Evolutionary conservation across 2,329 filamentous ascomycete genomes (phyloP).

Genomic region (Penicillium sp.): DNA sequence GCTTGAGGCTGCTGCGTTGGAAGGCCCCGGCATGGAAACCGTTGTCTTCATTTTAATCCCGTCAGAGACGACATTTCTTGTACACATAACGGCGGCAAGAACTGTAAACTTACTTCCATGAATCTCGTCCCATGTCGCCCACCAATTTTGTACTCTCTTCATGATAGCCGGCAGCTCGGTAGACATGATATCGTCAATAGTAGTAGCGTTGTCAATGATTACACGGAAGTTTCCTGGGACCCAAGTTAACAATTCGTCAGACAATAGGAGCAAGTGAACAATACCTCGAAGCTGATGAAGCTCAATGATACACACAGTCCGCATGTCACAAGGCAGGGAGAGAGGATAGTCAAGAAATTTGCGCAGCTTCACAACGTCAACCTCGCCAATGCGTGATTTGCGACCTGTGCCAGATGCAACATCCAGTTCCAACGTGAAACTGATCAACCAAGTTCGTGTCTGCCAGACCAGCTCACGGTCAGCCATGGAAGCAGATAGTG

Average conservation of each 20-base stretch:
- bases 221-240: slow-evolving; percentile 28
- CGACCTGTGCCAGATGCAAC: slow-evolving; percentile 36
- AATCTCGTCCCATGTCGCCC: slow-evolving; percentile 36
- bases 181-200: slow-evolving; percentile 25
- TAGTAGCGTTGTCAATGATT: slow-evolving; percentile 29
- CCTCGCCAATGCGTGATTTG: slow-evolving; percentile 35
- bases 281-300: slow-evolving; percentile 36
- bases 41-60: slow-evolving; percentile 26
- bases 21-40: slow-evolving; percentile 38
- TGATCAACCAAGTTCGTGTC: slow-evolving; percentile 37
- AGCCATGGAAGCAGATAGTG: slow-evolving; percentile 33
- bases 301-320: slow-evolving; percentile 36
- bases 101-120: slow-evolving; percentile 28
- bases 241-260: slow-evolving; percentile 1
- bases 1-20: slow-evolving; percentile 34
- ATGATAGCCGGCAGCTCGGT: slow-evolving; percentile 33
- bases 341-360: slow-evolving; percentile 37
- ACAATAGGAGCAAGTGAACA: neutral
- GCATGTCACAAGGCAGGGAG: slow-evolving; percentile 34
- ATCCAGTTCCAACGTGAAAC: slow-evolving; percentile 34
- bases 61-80: neutral
- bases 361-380: slow-evolving; percentile 33
- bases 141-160: slow-evolving; percentile 32
- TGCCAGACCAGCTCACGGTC: slow-evolving; percentile 37
- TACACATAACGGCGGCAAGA: neutral